A percentile compares a stretch with the other conserved stretches of the same genome.
phyloP scores from a whole-genome alignment of 495 filamentous ascomycete genomes.

The Cenococcum geophilum region DNA sequence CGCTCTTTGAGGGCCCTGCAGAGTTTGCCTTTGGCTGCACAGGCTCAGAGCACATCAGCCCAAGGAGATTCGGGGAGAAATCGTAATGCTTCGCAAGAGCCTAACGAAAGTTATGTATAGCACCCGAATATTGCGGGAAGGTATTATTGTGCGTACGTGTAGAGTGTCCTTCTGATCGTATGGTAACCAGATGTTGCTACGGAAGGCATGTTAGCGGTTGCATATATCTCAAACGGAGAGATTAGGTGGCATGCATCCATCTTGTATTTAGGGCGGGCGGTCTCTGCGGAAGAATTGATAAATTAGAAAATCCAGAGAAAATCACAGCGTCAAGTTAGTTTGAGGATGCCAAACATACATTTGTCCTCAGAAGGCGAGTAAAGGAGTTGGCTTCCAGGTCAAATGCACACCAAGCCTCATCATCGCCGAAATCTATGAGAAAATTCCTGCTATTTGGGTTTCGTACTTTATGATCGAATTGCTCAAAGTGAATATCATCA shows the following conservation, averaged over 20 bases:
- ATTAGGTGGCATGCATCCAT: conserved; percentile 50
- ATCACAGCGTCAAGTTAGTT: neutral
- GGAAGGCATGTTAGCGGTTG: too few relatives aligned
- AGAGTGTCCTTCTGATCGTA: conserved; percentile 53
- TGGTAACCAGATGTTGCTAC: conserved; percentile 62
- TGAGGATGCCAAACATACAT: neutral
- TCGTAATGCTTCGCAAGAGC: conserved; percentile 53
- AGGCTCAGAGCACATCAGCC: conserved; percentile 58
- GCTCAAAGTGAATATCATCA: conserved; percentile 20
- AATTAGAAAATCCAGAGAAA: neutral
- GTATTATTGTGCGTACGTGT: conserved; percentile 20
- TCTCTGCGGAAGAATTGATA: conserved; percentile 12
- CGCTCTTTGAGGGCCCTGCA: conserved; percentile 13
- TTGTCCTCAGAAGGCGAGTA: conserved; percentile 29
- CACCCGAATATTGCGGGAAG: too few relatives aligned
- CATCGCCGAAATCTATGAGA: conserved; percentile 63
- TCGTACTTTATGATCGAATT: conserved; percentile 21
- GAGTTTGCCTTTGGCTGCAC: conserved; percentile 31
- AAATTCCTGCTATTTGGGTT: conserved; percentile 43
- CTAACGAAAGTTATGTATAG: too few relatives aligned
- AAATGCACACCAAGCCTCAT: conserved; percentile 56
- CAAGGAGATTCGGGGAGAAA: conserved; percentile 61
- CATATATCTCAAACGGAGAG: too few relatives aligned
- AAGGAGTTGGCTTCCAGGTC: conserved; percentile 49
- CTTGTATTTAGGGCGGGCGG: conserved; percentile 38